Base-by-base conservation (phyloP, 2,329 filamentous ascomycete genomes). In the Fusarium praegraminearum region DNA sequence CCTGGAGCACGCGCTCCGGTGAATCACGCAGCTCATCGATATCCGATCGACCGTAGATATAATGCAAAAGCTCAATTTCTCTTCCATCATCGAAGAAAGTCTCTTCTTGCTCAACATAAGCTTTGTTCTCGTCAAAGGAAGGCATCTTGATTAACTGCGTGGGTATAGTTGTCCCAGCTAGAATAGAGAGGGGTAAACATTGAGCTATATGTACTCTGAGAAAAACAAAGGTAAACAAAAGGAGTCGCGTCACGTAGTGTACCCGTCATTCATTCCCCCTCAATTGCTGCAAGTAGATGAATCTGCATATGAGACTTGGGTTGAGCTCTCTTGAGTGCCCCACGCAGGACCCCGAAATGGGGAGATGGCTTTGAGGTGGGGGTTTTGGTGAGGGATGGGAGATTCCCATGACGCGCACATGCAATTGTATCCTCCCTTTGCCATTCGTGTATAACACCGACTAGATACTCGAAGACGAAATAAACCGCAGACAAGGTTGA, bases 1-100 rank as follows among this genome's bases (percentile, higher is more conserved):
- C 87, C 28, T 84, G 82, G 0, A 94, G 82, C 2, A 95, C 86
- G 58, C 84, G 85, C 18, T 84, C 76, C 0, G 92, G 91, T 22
- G 87, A 89, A 22, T 87, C 88, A 52, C 89, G 84, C 57, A 94
- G 84, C 53, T 88, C 81, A 4, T 90, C 86, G 30, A 92, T 78
- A 63, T 90, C 83, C 2, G 87, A 83, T 38, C 88, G 87, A 56
- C 78, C 80, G 77, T 90, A 91, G 57, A 95, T 82, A 76, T 87
- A 93, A 67, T 91, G 87, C 7, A 94, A 82, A 7, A 95, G 84
- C 72, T 92, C 89, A 61, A 91, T 87, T 76, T 95, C 92, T 24
- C 91, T 87, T 20, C 91, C 91, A 77, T 93, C 91, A 70, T 93
- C 87, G 65, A 86, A 87, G 83, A 78, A 84, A 22, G 80, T 73